Conservation (phyloP, 2,329 filamentous ascomycete genomes). For the Colletotrichum salicis region DNA sequence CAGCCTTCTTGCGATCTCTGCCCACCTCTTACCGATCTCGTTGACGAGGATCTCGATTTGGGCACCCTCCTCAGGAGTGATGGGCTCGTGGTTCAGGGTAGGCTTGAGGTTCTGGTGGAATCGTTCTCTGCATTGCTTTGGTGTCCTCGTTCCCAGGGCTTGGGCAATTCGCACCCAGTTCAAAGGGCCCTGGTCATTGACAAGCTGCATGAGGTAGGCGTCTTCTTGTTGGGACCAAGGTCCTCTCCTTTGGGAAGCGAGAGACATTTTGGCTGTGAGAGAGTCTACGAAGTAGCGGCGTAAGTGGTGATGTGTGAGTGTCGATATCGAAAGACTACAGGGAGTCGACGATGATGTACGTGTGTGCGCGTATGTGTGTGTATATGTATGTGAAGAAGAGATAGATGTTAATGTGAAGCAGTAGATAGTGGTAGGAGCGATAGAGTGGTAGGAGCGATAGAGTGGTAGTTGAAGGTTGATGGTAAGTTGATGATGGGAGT, state of each 20-base stretch:
- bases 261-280: not conserved
- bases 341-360: not conserved
- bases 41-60: slow-evolving; percentile 81
- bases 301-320: not conserved
- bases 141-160: slow-evolving; percentile 79
- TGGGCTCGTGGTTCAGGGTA: slow-evolving; percentile 77
- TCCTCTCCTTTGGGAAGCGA: slow-evolving; percentile 63
- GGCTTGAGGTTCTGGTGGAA: slow-evolving; percentile 94
- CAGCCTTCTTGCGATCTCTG: slow-evolving; percentile 86
- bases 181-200: slow-evolving; percentile 76
- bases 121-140: slow-evolving; percentile 94
- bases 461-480: not conserved
- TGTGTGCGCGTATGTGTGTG: not conserved
- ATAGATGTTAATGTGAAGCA: not conserved
- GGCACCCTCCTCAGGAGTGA: slow-evolving; percentile 75
- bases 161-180: slow-evolving; percentile 93
- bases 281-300: not conserved
- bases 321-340: not conserved
- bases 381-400: not conserved
- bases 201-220: slow-evolving; percentile 73
- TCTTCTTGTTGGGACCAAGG: slow-evolving; percentile 88
- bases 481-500: not conserved
- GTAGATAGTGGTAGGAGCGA: not conserved
- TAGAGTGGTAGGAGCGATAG: not conserved
- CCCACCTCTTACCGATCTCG: slow-evolving; percentile 88